These are phyloP conservation scores for Pittosporum tobira DNA, from an alignment of 129 eudicot genomes.

Conservation along the genomic window DNA sequence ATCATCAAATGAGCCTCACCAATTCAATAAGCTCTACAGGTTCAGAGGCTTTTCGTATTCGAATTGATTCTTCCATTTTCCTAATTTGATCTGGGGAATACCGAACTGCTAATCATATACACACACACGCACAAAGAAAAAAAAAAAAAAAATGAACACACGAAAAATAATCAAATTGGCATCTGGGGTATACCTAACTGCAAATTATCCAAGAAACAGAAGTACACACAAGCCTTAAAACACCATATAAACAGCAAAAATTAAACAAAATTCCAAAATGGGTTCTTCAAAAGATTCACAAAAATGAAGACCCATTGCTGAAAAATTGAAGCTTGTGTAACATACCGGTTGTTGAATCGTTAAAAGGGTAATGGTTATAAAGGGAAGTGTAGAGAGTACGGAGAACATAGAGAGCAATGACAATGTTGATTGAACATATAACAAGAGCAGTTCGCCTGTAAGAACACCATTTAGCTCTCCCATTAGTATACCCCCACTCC, in stretches of 20 bases:
- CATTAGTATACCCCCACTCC: constrained; percentile 48
- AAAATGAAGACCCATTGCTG: neutral
- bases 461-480: constrained; percentile 58
- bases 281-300: neutral
- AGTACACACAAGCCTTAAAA: neutral
- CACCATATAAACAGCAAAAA: neutral
- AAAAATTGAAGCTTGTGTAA: neutral
- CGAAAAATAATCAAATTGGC: neutral
- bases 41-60: constrained; percentile 61
- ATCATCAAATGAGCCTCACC: constrained; percentile 32
- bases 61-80: constrained; percentile 83
- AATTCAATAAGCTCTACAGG: constrained; percentile 64
- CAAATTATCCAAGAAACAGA: neutral
- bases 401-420: constrained; percentile 73
- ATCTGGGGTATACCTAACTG: too few species aligned
- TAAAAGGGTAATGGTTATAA: constrained; percentile 49
- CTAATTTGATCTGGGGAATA: constrained; percentile 66
- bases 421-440: constrained; percentile 70
- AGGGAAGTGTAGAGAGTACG: constrained; percentile 60
- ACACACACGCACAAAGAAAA: neutral
- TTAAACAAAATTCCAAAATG: neutral
- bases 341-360: constrained; percentile 43
- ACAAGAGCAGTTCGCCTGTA: constrained; percentile 69
- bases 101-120: constrained; percentile 38
- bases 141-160: neutral